Conservation (phyloP, 768 basidiomycete genomes). For the Serendipita vermifera region DNA sequence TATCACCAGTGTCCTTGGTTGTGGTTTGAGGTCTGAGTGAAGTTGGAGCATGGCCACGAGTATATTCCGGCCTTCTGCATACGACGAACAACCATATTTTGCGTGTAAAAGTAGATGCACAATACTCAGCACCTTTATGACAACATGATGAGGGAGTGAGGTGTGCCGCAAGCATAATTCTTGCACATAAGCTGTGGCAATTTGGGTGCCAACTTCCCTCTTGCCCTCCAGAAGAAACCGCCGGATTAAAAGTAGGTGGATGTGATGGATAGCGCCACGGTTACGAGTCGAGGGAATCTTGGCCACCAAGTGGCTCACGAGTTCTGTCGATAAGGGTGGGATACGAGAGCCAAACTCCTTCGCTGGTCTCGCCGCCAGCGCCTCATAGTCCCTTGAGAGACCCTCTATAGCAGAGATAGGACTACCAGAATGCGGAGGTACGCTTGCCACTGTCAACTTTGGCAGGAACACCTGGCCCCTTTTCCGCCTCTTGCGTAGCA, state of each 20-base stretch:
- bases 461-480: too few species aligned
- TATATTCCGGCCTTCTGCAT: not conserved
- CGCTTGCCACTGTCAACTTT: too few species aligned
- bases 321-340: not conserved
- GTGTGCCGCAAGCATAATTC: not conserved
- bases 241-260: conserved; percentile 1
- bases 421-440: too few species aligned
- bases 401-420: too few species aligned
- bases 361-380: too few species aligned
- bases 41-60: not conserved
- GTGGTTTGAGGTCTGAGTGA: not conserved
- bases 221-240: not conserved
- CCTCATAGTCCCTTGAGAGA: too few species aligned
- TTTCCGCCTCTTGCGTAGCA: too few species aligned
- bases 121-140: not conserved
- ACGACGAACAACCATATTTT: conserved; percentile 2
- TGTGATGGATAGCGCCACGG: not conserved
- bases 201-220: not conserved
- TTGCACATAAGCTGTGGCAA: not conserved
- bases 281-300: not conserved
- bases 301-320: not conserved
- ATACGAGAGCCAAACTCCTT: not conserved
- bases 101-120: not conserved
- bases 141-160: not conserved
- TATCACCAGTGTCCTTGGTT: not conserved